Conservation (phyloP, 169 alveolate species). For the Fabrea salina region DNA sequence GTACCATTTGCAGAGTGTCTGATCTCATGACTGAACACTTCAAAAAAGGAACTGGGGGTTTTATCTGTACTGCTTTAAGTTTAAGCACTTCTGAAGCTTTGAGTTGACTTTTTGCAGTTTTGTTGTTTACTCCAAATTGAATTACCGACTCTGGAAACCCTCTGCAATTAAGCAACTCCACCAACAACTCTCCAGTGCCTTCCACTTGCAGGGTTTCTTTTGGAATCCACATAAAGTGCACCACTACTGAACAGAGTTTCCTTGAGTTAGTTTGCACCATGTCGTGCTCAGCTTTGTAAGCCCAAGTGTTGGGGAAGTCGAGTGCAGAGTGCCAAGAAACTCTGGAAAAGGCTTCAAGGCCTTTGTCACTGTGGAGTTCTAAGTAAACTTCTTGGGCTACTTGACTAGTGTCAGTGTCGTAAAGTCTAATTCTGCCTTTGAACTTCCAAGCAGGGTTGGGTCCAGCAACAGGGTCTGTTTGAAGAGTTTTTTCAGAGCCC, state of each 20-base stretch:
- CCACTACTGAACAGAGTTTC: not conserved
- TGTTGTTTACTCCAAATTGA: not conserved
- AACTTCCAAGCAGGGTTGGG: slow-evolving; percentile 22
- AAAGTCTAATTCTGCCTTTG: slow-evolving; percentile 16
- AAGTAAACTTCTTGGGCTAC: not conserved
- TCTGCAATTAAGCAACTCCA: not conserved
- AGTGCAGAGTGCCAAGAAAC: not conserved
- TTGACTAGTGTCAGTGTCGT: not conserved
- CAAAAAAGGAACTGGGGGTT: not conserved
- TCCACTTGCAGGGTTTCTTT: slow-evolving; percentile 3
- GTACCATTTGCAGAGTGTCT: not conserved
- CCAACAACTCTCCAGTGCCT: not conserved
- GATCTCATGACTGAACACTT: not conserved
- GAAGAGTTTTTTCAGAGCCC: slow-evolving; percentile 3
- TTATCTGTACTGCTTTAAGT: not conserved
- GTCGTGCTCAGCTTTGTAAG: not conserved
- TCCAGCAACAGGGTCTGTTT: not conserved
- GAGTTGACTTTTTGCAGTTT: not conserved
- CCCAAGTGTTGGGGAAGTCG: slow-evolving; percentile 24
- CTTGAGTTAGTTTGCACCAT: not conserved
- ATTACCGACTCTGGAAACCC: not conserved
- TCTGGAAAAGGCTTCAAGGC: not conserved
- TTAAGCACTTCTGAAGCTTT: not conserved
- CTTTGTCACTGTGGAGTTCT: not conserved
- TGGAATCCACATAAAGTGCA: slow-evolving; percentile 23